Percentiles rank a stretch among this genome's conserved stretches.
Evolutionary conservation across 2,329 filamentous ascomycete genomes (phyloP).

Genomic region (Aureobasidium sp.): DNA sequence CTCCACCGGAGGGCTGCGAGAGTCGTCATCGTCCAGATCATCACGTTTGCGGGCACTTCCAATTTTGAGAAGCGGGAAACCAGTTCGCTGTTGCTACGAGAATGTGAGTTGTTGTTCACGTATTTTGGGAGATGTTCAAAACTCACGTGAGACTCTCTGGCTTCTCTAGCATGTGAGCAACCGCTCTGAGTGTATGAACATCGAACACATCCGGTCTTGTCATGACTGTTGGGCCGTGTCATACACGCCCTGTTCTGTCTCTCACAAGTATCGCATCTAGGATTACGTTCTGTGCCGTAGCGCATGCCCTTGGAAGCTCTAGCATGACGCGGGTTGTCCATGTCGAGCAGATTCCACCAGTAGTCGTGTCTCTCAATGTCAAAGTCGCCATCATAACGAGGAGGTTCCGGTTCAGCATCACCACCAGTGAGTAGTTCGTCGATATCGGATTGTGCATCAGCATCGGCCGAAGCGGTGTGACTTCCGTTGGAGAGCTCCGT

Average conservation of each 20-base stretch:
- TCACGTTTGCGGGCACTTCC: conserved; percentile 2
- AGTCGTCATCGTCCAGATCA: conserved; percentile 2
- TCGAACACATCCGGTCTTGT: conserved; percentile 12
- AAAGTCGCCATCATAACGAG: conserved; percentile 8
- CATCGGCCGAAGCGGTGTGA: not conserved
- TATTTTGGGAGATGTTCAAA: not conserved
- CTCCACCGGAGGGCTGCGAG: not conserved
- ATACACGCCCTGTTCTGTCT: conserved; percentile 6
- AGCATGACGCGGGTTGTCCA: conserved; percentile 4
- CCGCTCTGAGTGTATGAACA: conserved; percentile 10
- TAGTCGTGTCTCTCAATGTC: conserved; percentile 11
- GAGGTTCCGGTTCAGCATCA: conserved; percentile 8
- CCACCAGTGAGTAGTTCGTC: not conserved
- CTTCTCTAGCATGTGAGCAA: conserved; percentile 9
- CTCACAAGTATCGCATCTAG: conserved; percentile 8
- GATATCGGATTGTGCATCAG: conserved; percentile 6
- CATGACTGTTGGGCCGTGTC: conserved; percentile 7
- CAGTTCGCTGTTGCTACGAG: conserved; percentile 7
- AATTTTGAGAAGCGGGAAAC: not conserved
- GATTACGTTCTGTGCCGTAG: conserved; percentile 1
- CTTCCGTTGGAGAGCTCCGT: not conserved
- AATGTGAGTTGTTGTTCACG: not conserved
- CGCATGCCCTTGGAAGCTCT: conserved; percentile 11
- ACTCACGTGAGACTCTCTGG: conserved; percentile 9
- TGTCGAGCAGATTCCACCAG: conserved; percentile 10